Percentiles rank a stretch among this genome's conserved stretches.
These are phyloP conservation scores for Taxawa tesnikishii DNA, from an alignment of 2,329 filamentous ascomycete species.

Conservation along the genomic window DNA sequence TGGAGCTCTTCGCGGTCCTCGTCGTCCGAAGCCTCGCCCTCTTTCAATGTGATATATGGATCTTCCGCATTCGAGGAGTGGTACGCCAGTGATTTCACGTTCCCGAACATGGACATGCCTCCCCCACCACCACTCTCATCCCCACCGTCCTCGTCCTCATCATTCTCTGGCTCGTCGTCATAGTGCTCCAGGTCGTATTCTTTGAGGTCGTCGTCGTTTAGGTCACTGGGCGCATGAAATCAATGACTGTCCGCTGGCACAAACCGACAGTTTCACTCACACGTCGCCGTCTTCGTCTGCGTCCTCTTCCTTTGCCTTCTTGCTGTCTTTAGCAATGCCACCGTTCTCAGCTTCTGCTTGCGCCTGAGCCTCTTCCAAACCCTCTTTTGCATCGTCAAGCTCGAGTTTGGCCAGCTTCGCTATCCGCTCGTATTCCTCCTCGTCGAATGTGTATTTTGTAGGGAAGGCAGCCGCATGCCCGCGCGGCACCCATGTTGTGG, in stretches of 20 bases:
- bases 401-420: slow-evolving; percentile 46
- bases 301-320: slow-evolving; percentile 18
- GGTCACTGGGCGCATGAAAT: slow-evolving; percentile 4
- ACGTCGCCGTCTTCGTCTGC: slow-evolving; percentile 64
- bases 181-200: slow-evolving; percentile 96
- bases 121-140: slow-evolving; percentile 43
- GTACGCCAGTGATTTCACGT: slow-evolving; percentile 85
- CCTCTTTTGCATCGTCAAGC: slow-evolving; percentile 83
- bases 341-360: slow-evolving; percentile 17
- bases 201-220: slow-evolving; percentile 70
- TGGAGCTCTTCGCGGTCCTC: slow-evolving; percentile 91
- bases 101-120: slow-evolving; percentile 85
- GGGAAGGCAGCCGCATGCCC: slow-evolving; percentile 38
- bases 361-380: slow-evolving; percentile 55
- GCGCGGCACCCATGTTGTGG: slow-evolving; percentile 40
- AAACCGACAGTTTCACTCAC: too few species aligned
- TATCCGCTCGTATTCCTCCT: slow-evolving; percentile 39
- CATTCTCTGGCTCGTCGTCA: slow-evolving; percentile 64
- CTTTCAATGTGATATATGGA: slow-evolving; percentile 83
- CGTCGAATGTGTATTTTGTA: slow-evolving; percentile 37
- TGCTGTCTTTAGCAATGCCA: slow-evolving; percentile 11
- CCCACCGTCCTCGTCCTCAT: slow-evolving; percentile 43
- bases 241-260: too few species aligned
- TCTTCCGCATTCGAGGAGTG: slow-evolving; percentile 91
- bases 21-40: slow-evolving; percentile 53